Evolutionary conservation across 257 asterid genomes (phyloP).

Genomic region (Solanum piurae): DNA sequence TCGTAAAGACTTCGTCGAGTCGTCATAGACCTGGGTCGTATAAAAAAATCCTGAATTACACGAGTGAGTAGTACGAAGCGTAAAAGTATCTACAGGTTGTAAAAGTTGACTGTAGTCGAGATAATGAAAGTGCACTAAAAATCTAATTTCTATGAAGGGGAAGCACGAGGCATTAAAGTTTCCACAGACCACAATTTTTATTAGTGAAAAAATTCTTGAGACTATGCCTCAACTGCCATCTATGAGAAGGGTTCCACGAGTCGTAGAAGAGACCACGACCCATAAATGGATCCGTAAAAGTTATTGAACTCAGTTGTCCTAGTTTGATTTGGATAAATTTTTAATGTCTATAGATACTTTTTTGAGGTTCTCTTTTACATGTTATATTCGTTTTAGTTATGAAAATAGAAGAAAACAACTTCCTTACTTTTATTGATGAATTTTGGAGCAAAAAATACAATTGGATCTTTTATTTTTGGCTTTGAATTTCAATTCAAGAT

Average conservation of each 20-base stretch:
- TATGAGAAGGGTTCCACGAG: not conserved
- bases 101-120: not conserved
- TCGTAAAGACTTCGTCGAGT: not conserved
- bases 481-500: not conserved
- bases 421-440: no score
- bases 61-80: not conserved
- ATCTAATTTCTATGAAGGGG: no score
- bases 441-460: not conserved
- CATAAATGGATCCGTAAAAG: not conserved
- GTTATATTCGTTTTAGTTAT: not conserved
- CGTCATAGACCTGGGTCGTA: not conserved
- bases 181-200: not conserved
- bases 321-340: not conserved
- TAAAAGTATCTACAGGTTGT: not conserved
- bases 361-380: not conserved
- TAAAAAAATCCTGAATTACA: not conserved
- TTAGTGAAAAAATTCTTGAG: not conserved
- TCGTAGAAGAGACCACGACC: not conserved
- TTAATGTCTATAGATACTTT: no score
- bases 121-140: no score
- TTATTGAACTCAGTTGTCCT: not conserved
- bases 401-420: no score
- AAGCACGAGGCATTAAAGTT: not conserved
- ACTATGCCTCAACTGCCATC: no score
- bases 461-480: no score